Evolutionary conservation across 2,329 filamentous ascomycete genomes (phyloP).

Genomic region (Tetracladium maxilliforme): DNA sequence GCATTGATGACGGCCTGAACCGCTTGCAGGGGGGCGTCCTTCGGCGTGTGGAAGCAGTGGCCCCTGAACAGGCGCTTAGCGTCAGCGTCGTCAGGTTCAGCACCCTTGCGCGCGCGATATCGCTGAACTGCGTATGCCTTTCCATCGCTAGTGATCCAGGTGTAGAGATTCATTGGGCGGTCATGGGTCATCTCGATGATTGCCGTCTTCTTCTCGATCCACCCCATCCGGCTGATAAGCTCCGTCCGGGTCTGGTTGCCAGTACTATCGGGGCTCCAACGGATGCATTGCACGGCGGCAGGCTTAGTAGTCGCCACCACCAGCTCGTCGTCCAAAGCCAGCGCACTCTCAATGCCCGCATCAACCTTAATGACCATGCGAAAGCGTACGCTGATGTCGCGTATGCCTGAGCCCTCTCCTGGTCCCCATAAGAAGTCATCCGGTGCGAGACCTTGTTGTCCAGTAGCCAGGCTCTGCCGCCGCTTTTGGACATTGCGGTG

Average conservation of each 20-base stretch:
- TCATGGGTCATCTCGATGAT: conserved; percentile 85
- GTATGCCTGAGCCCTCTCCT: conserved; percentile 69
- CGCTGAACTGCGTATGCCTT: conserved; percentile 85
- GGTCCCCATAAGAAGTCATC: conserved; percentile 57
- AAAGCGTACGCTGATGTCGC: conserved; percentile 82
- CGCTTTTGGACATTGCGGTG: conserved; percentile 47
- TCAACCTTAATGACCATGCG: conserved; percentile 97
- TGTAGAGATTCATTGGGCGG: conserved; percentile 86
- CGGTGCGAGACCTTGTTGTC: conserved; percentile 26
- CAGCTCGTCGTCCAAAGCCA: conserved; percentile 85
- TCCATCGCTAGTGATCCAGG: conserved; percentile 84
- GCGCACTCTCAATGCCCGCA: conserved; percentile 75
- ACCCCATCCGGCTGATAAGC: conserved; percentile 72
- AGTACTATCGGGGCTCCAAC: conserved; percentile 74
- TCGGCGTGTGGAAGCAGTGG: conserved; percentile 75
- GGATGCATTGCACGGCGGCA: conserved; percentile 89
- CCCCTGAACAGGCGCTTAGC: conserved; percentile 67
- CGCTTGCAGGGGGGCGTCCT: conserved; percentile 42
- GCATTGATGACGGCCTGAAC: conserved; percentile 77
- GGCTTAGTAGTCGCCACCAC: conserved; percentile 85
- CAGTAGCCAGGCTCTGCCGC: conserved; percentile 44
- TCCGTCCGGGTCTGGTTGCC: conserved; percentile 85
- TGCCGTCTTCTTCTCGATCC: conserved; percentile 63
- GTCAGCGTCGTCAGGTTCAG: conserved; percentile 25
- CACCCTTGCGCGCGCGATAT: no score